Evolutionary conservation across 495 filamentous ascomycete genomes (phyloP), one percentile per base, ranked within the genome.

Genomic region (Echria macrotheca): DNA sequence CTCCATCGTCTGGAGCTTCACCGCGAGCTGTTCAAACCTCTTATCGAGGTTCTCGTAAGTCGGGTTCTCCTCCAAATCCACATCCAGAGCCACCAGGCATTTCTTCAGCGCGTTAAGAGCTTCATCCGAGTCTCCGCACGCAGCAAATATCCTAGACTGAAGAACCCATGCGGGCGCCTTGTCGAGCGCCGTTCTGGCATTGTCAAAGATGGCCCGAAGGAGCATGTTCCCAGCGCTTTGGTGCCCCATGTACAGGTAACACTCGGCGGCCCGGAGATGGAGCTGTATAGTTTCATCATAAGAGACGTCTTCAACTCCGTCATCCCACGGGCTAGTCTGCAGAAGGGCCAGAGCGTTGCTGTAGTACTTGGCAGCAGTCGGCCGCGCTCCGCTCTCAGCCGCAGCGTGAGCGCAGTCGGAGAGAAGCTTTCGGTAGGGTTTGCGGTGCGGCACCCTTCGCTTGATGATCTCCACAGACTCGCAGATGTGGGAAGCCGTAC

Each of bases 231-330:
- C 85, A 44, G 82, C 74, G 12, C 72, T 63, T 52, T 79, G 77
- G 23, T 84, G 75, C 2, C 78, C 82, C 71, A 87, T 83, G 52
- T 85, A 89, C 64, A 85, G 84, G 52, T 83, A 78, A 64, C 84
- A 86, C 62, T 94, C 89, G n/a, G 89, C 85, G 3, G 87, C 78
- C 51, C 84, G 77, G 8, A 83, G 79, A 58, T 85, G 81, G 11
- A 94, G 66, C 43, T 81, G 76, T 37, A 91, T 69, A 0, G 87
- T 93, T 65, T 95, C 89, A n/a, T 88, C 80, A 54, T 94, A 94
- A 46, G 81, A 82, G 1, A 86, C 82, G 61, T 95, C 90, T n/a
- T 75, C 69, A 19, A 64, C 58, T 8, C 69, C 71, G 21, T 86
- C 85, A 48, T 79, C 74, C 90, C 90, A 96, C 1, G 86, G 83